Conservation (phyloP, 106 monocot genomes). For the Triglochin maritima region DNA sequence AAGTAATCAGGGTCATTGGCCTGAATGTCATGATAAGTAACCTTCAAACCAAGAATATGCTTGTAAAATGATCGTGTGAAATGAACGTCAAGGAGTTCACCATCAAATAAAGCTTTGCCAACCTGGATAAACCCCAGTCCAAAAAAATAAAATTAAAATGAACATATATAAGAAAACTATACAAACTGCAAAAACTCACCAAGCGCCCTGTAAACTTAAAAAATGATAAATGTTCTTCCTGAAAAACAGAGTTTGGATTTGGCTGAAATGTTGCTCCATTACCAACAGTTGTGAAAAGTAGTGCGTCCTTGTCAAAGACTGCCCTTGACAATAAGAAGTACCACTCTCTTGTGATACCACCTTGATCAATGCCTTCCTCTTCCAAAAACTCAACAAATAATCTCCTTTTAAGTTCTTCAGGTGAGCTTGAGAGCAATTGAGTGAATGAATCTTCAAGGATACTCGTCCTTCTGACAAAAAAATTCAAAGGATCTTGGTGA, state of each 20-base stretch:
- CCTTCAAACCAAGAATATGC: slow-evolving; percentile 78
- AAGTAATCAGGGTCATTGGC: slow-evolving; percentile 83
- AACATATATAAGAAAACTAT: neutral
- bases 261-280: slow-evolving; percentile 71
- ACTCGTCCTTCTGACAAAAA: slow-evolving; percentile 55
- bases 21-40: slow-evolving; percentile 80
- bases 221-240: slow-evolving; percentile 78
- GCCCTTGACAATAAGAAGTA: slow-evolving; percentile 65
- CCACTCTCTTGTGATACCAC: slow-evolving; percentile 79
- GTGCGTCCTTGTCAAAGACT: slow-evolving; percentile 73
- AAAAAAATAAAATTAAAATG: neutral
- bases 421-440: slow-evolving; percentile 47
- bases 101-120: slow-evolving; percentile 80
- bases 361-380: slow-evolving; percentile 82
- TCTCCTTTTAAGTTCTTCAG: slow-evolving; percentile 54
- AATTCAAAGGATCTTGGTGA: slow-evolving; percentile 38
- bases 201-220: slow-evolving; percentile 85
- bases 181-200: slow-evolving; percentile 19
- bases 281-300: slow-evolving; percentile 78
- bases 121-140: slow-evolving; percentile 27
- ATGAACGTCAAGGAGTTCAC: slow-evolving; percentile 72
- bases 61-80: slow-evolving; percentile 84
- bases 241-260: slow-evolving; percentile 76
- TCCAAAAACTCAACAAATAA: slow-evolving; percentile 72
- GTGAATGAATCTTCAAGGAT: slow-evolving; percentile 76